A percentile compares a stretch with the other conserved stretches of the same genome.
These are phyloP conservation scores for Tetrahymena thermophila DNA, from an alignment of 73 alveolate genomes.

Conservation along the genomic window DNA sequence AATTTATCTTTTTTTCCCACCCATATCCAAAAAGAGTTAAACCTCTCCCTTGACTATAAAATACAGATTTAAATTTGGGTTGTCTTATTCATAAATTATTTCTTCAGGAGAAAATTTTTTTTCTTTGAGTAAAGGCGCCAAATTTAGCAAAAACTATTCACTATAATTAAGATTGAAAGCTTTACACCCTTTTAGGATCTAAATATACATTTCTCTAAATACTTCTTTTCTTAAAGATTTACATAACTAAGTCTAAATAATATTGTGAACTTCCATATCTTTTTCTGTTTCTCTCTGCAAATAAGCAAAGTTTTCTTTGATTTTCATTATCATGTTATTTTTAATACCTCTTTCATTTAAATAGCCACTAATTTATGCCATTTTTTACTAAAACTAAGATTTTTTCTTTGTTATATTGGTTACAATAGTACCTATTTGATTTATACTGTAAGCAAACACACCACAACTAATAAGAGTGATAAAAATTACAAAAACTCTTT, in stretches of 20 bases:
- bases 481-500: slow-evolving; percentile 54
- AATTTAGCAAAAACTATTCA: neutral
- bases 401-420: neutral
- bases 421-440: slow-evolving; percentile 37
- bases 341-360: neutral
- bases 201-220: neutral
- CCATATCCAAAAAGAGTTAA: neutral
- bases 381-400: neutral
- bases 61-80: neutral
- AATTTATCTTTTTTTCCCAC: neutral
- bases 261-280: neutral
- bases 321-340: neutral
- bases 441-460: slow-evolving; percentile 53
- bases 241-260: neutral
- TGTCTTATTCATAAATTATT: neutral
- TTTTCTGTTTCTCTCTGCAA: neutral
- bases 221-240: neutral
- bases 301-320: neutral
- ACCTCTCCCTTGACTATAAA: neutral
- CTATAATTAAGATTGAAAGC: neutral
- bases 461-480: slow-evolving; percentile 51
- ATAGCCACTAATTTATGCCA: neutral
- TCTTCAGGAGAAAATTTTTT: neutral
- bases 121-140: neutral
- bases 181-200: neutral